Percentiles rank a stretch among this genome's conserved stretches.
phyloP scores from a whole-genome alignment of 148 eudicot species.

The Nepenthes mirabilis region DNA sequence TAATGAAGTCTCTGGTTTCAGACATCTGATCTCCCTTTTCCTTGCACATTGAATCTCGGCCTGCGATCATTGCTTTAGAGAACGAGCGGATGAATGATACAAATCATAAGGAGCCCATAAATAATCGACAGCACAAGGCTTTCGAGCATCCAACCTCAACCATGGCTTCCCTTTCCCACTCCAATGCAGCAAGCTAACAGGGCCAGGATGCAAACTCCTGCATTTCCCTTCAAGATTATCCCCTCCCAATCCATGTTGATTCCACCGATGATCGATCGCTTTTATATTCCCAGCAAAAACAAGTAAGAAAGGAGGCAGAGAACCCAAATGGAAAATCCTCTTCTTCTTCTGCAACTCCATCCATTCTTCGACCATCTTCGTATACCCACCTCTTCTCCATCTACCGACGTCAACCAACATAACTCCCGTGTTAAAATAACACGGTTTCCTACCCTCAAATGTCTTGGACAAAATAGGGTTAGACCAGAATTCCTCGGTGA shows the following conservation, averaged over 20 bases:
- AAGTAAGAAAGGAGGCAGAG: constrained; percentile 24
- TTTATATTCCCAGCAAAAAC: constrained; percentile 23
- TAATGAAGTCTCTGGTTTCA: no score
- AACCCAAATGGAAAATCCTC: constrained; percentile 24
- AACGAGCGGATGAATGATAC: background rate
- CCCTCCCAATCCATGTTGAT: constrained; percentile 28
- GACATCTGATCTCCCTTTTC: no score
- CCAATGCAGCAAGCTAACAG: constrained; percentile 27
- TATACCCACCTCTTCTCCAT: constrained; percentile 25
- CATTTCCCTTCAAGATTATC: constrained; percentile 27
- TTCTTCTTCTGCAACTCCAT: constrained; percentile 28
- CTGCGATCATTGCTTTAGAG: no score
- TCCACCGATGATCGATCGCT: constrained; percentile 26
- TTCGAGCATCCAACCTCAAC: constrained; percentile 19
- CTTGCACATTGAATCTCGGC: no score
- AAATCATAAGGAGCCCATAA: constrained; percentile 33
- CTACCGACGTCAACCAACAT: constrained; percentile 25
- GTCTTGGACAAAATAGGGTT: constrained; percentile 6
- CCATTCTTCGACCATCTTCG: constrained; percentile 23
- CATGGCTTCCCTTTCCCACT: constrained; percentile 34
- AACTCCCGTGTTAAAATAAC: constrained; percentile 33
- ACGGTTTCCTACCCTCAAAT: constrained; percentile 13
- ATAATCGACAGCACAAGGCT: constrained; percentile 23
- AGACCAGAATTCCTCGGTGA: constrained; percentile 20
- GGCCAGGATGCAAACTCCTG: constrained; percentile 22